phyloP scores from a whole-genome alignment of 257 asterid species.

The Nicotiana tabacum region DNA sequence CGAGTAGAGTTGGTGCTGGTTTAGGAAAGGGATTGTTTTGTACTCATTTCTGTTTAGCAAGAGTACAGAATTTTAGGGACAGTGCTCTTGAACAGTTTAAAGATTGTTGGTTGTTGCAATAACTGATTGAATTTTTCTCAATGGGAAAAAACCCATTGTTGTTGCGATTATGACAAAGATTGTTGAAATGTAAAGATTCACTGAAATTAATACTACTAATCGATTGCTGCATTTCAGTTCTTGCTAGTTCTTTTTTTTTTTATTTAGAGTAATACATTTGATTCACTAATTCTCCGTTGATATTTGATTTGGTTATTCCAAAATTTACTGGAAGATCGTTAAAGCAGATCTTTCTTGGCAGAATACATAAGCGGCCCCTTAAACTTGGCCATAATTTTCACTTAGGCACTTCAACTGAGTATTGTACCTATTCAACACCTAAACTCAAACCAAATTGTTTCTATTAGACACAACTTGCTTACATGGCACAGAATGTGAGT shows the following conservation, averaged over 20 bases:
- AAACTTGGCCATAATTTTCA: too few species aligned
- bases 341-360: not conserved
- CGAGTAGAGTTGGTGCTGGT: slow-evolving; percentile 62
- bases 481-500: too few species aligned
- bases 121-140: not conserved
- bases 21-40: slow-evolving; percentile 59
- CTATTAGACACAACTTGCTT: too few species aligned
- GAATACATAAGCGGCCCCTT: too few species aligned
- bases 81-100: slow-evolving; percentile 50
- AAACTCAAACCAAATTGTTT: too few species aligned
- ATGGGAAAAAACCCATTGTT: too few species aligned
- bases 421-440: too few species aligned
- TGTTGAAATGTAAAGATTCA: not conserved
- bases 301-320: not conserved
- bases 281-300: not conserved
- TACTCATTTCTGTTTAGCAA: slow-evolving; percentile 68
- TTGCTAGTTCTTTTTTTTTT: too few species aligned
- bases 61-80: slow-evolving; percentile 48
- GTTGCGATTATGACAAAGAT: not conserved
- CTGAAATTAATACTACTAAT: not conserved
- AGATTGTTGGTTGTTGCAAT: slow-evolving; percentile 55
- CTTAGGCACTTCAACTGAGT: too few species aligned
- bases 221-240: not conserved
- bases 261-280: not conserved
- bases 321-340: not conserved